phyloP scores from a whole-genome alignment of 176 grass and related monocot species.

The Paspalum notatum region DNA sequence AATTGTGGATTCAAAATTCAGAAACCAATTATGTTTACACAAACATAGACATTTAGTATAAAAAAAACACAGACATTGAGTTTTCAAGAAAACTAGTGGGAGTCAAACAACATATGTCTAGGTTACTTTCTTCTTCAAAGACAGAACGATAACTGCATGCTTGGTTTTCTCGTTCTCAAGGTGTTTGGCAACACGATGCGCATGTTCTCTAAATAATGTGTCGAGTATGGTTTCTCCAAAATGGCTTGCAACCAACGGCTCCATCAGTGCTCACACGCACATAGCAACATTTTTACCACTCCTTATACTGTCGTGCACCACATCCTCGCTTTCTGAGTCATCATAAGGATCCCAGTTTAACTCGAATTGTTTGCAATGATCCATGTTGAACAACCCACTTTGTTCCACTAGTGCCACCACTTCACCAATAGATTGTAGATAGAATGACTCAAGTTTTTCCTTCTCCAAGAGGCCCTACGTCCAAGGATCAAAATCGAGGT shows the following conservation, averaged over 20 bases:
- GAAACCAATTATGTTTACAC: too few relatives aligned
- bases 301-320: neutral
- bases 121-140: conserved; percentile 57
- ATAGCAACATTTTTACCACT: conserved; percentile 24
- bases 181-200: conserved; percentile 34
- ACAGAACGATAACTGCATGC: conserved; percentile 25
- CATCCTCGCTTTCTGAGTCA: conserved; percentile 4
- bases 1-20: too few relatives aligned
- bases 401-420: conserved; percentile 6
- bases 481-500: too few relatives aligned
- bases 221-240: conserved; percentile 49
- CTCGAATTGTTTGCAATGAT: conserved; percentile 18
- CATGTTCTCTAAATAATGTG: conserved; percentile 46
- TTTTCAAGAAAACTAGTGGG: too few relatives aligned
- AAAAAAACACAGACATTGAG: too few relatives aligned
- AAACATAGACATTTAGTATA: too few relatives aligned
- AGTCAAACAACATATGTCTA: too few relatives aligned
- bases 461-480: conserved; percentile 46
- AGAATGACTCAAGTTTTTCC: conserved; percentile 48
- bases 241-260: conserved; percentile 41
- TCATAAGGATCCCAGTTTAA: conserved; percentile 39
- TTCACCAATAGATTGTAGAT: conserved; percentile 53
- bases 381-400: conserved; percentile 34
- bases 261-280: conserved; percentile 26
- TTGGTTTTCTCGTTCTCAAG: conserved; percentile 60